Conservation (phyloP, 164 flowering plant genomes). For the Santalum album region DNA sequence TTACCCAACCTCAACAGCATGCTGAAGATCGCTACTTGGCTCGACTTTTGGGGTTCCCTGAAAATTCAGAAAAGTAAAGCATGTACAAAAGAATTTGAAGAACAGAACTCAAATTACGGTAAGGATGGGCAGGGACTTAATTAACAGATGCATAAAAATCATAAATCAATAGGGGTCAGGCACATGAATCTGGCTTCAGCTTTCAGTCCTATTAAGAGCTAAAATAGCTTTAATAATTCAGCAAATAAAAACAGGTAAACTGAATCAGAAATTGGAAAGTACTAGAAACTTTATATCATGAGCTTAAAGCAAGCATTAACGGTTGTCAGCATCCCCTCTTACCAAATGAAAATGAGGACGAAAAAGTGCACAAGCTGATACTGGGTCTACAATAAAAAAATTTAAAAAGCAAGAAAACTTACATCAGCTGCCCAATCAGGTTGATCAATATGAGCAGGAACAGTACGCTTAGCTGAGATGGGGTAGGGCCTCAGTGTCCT, state of each 20-base stretch:
- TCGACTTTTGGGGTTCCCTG: conserved; percentile 89
- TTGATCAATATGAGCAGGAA: conserved; percentile 64
- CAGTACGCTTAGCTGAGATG: conserved; percentile 56
- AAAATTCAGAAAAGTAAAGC: conserved; percentile 4
- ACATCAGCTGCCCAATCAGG: conserved; percentile 98
- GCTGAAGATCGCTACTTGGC: conserved; percentile 82
- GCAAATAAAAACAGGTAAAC: too few species aligned
- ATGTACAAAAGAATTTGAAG: not conserved
- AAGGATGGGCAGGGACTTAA: not conserved
- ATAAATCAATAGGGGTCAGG: too few species aligned
- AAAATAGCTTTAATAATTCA: too few species aligned
- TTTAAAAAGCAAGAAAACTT: conserved; percentile 21
- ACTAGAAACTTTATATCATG: too few species aligned
- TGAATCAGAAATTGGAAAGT: too few species aligned
- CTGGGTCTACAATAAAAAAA: too few species aligned
- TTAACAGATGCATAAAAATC: not conserved
- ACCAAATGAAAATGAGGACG: too few species aligned
- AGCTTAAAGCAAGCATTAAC: too few species aligned
- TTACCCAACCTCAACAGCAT: conserved; percentile 67
- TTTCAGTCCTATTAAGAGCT: too few species aligned
- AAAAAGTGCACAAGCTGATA: too few species aligned
- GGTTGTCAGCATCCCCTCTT: too few species aligned
- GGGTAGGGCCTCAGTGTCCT: conserved; percentile 79
- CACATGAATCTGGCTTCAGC: too few species aligned
- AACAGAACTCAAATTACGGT: not conserved